Conservation (phyloP, 2,329 filamentous ascomycete species). For the Fusarium temperatum region DNA sequence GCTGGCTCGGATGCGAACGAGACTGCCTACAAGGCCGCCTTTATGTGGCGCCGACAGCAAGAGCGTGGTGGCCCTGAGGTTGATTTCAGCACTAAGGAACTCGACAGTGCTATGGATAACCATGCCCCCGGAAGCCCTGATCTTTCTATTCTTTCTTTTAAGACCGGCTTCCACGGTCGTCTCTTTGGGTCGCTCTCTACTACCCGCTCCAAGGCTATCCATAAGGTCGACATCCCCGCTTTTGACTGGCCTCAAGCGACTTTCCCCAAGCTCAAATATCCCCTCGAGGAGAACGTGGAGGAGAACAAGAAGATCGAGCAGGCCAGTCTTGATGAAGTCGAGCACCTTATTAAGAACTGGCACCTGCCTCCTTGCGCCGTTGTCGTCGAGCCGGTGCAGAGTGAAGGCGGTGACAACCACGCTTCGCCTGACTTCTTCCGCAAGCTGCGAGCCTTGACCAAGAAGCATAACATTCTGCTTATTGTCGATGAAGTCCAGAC, state of each 20-base stretch:
- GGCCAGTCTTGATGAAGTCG: constrained; percentile 82
- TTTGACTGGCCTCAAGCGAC: constrained; percentile 95
- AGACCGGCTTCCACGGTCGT: constrained; percentile 87
- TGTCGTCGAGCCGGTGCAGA: constrained; percentile 90
- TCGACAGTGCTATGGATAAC: constrained; percentile 81
- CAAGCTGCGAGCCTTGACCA: constrained; percentile 80
- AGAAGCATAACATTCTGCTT: constrained; percentile 79
- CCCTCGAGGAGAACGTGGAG: constrained; percentile 78
- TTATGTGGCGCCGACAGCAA: constrained; percentile 87
- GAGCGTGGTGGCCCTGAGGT: constrained; percentile 81
- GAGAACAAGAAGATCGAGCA: constrained; percentile 87
- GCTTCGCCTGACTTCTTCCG: constrained; percentile 88
- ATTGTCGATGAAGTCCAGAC: constrained; percentile 97
- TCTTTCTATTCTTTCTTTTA: constrained; percentile 89
- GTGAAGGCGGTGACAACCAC: constrained; percentile 94
- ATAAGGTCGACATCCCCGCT: constrained; percentile 93
- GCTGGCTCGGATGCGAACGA: constrained; percentile 94
- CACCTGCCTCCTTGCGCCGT: constrained; percentile 83
- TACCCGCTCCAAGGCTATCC: constrained; percentile 90
- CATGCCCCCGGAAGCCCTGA: constrained; percentile 76
- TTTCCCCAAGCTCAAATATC: constrained; percentile 88
- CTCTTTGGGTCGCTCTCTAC: constrained; percentile 89
- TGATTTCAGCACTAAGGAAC: constrained; percentile 82
- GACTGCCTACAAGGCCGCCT: constrained; percentile 93
- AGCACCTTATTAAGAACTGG: constrained; percentile 81